Percentiles rank a stretch among this genome's conserved stretches.
These are phyloP conservation scores for Glycine soja DNA, from an alignment of 306 rosid species.

Conservation along the genomic window DNA sequence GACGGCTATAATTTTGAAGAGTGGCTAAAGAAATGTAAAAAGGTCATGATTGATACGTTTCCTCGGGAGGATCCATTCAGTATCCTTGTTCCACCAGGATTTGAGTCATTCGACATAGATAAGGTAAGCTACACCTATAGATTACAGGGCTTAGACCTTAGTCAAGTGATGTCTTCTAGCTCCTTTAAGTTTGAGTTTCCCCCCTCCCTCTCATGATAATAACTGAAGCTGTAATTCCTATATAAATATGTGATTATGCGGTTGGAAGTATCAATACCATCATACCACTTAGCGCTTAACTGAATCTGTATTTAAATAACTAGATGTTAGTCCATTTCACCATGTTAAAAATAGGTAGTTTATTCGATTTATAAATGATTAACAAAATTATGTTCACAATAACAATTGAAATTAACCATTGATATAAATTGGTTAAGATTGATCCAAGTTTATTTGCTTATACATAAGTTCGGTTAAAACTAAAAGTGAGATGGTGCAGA, in stretches of 20 bases:
- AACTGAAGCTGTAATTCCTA: slow-evolving; percentile 7
- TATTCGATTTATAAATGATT: not conserved
- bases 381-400: not conserved
- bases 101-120: slow-evolving; percentile 70
- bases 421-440: not conserved
- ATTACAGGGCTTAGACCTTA: slow-evolving; percentile 23
- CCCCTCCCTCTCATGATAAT: slow-evolving; percentile 9
- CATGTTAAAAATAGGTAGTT: slow-evolving; percentile 13
- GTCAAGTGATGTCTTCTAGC: slow-evolving; percentile 15
- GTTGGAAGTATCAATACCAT: not conserved
- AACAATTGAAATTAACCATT: slow-evolving; percentile 18
- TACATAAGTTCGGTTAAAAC: slow-evolving; percentile 23
- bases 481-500: slow-evolving; percentile 18
- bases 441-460: not conserved
- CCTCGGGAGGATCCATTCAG: slow-evolving; percentile 96
- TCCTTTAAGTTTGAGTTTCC: not conserved
- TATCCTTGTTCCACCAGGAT: slow-evolving; percentile 87
- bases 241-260: not conserved
- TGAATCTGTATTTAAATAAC: slow-evolving; percentile 21
- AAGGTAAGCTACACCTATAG: slow-evolving; percentile 59
- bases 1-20: slow-evolving; percentile 71
- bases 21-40: slow-evolving; percentile 88
- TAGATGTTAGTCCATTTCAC: slow-evolving; percentile 12
- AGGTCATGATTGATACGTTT: slow-evolving; percentile 70
- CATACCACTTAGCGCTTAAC: not conserved